Evolutionary conservation across 2,329 filamentous ascomycete species (phyloP).

Genomic region (Chaetothyriales sp.): DNA sequence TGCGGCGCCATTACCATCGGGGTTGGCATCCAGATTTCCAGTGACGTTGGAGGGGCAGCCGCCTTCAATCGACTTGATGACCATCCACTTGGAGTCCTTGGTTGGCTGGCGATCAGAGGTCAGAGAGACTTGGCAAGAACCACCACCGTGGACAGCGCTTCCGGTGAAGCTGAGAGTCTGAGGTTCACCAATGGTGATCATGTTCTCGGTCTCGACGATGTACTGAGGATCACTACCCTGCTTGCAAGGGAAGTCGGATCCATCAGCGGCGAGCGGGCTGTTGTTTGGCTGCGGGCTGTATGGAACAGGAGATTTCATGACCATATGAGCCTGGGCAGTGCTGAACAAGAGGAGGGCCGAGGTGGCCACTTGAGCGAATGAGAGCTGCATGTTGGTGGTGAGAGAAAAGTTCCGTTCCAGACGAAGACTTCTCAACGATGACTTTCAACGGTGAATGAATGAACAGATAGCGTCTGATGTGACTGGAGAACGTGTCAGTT

Average conservation of each 20-base stretch:
- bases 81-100: conserved; percentile 59
- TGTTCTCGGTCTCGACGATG: conserved; percentile 27
- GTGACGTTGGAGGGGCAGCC: conserved; percentile 55
- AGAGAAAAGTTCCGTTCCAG: conserved; percentile 2
- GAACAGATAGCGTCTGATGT: conserved; percentile 1
- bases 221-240: conserved; percentile 24
- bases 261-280: conserved; percentile 45
- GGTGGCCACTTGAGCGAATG: conserved; percentile 8
- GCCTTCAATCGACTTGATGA: conserved; percentile 75
- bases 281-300: conserved; percentile 42
- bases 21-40: conserved; percentile 43
- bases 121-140: conserved; percentile 78
- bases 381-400: conserved; percentile 6
- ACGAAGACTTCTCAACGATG: conserved; percentile 1
- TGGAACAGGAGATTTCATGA: conserved; percentile 53
- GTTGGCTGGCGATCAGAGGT: conserved; percentile 61
- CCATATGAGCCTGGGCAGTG: conserved; percentile 57
- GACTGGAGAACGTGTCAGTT: conserved; percentile 6
- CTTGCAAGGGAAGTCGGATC: conserved; percentile 75
- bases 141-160: conserved; percentile 69
- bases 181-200: conserved; percentile 47
- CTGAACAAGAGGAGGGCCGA: conserved; percentile 41
- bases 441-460: conserved; percentile 1
- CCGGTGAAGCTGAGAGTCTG: conserved; percentile 54
- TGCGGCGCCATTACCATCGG: conserved; percentile 33